Conservation (phyloP, 257 asterid species). For the Gentiana straminea region DNA sequence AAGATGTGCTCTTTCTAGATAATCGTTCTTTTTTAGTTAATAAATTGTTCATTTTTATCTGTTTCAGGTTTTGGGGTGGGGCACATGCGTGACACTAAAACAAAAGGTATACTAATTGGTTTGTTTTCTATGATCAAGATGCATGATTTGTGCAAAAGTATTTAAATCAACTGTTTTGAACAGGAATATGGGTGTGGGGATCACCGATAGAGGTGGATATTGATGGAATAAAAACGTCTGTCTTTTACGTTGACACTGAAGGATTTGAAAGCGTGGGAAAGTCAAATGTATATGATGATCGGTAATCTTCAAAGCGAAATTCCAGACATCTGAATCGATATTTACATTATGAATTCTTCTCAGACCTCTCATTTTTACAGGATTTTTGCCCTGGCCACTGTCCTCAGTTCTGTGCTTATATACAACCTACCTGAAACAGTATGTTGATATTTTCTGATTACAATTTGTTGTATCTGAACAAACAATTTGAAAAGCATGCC, state of each 20-base stretch:
- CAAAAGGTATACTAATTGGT: conserved; percentile 50
- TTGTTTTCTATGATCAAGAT: too few relatives aligned
- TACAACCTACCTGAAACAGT: conserved; percentile 99
- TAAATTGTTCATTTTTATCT: conserved; percentile 14
- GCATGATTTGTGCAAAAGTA: background rate
- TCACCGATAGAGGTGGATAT: conserved; percentile 63
- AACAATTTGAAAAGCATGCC: too few relatives aligned
- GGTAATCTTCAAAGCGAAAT: conserved; percentile 31
- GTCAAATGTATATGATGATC: conserved; percentile 93
- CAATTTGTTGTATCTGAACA: background rate
- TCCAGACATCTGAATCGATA: background rate
- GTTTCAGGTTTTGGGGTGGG: conserved; percentile 96
- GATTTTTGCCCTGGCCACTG: conserved; percentile 50
- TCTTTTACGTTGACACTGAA: conserved; percentile 92
- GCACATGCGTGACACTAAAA: conserved; percentile 97
- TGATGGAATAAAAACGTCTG: conserved; percentile 80
- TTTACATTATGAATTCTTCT: background rate
- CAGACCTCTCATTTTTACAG: background rate
- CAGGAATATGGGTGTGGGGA: conserved; percentile 99
- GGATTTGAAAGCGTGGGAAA: conserved; percentile 99
- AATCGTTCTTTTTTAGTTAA: background rate
- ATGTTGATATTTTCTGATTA: conserved; percentile 24
- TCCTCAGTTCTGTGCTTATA: conserved; percentile 89
- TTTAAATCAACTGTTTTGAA: conserved; percentile 7
- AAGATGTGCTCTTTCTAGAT: background rate